These are phyloP conservation scores for Saturnispora kantuleensis DNA, from an alignment of 805 yeast genomes.

Conservation along the genomic window DNA sequence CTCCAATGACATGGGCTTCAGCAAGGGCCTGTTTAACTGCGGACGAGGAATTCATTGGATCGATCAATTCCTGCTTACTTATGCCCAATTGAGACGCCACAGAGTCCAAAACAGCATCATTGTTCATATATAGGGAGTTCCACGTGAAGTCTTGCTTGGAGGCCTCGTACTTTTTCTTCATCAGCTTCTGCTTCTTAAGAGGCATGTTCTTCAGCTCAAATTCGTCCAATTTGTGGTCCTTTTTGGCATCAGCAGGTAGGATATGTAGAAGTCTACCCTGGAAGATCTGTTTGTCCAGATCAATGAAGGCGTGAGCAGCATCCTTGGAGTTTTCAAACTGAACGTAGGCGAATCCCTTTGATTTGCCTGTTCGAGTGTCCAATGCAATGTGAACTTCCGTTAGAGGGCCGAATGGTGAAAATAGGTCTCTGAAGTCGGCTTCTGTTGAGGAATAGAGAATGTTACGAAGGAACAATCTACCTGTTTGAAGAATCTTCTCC, in stretches of 20 bases:
- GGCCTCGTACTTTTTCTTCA: conserved; percentile 78
- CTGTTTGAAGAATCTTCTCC: conserved; percentile 51
- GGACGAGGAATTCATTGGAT: conserved; percentile 76
- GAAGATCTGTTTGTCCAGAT: conserved; percentile 77
- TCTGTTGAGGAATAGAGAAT: conserved; percentile 73
- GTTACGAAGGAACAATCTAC: conserved; percentile 82
- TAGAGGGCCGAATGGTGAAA: conserved; percentile 56
- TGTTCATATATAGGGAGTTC: conserved; percentile 88
- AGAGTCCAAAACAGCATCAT: conserved; percentile 84
- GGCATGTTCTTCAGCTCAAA: conserved; percentile 87
- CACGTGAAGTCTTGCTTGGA: conserved; percentile 82
- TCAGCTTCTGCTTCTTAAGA: conserved; percentile 78
- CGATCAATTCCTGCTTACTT: conserved; percentile 71
- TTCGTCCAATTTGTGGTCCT: conserved; percentile 78
- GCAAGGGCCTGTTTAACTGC: conserved; percentile 97
- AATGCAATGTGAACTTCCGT: conserved; percentile 90
- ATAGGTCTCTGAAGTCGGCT: conserved; percentile 60
- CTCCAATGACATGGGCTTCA: conserved; percentile 90
- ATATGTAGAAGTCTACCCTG: conserved; percentile 92
- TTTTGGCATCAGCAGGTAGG: conserved; percentile 74
- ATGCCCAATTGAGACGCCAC: conserved; percentile 82
- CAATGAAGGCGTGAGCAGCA: conserved; percentile 67
- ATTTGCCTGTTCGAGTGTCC: conserved; percentile 80
- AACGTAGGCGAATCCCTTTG: conserved; percentile 89
- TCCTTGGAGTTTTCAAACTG: conserved; percentile 57